phyloP scores from a whole-genome alignment of 176 grass and related monocot genomes.

The Carex kokanica region DNA sequence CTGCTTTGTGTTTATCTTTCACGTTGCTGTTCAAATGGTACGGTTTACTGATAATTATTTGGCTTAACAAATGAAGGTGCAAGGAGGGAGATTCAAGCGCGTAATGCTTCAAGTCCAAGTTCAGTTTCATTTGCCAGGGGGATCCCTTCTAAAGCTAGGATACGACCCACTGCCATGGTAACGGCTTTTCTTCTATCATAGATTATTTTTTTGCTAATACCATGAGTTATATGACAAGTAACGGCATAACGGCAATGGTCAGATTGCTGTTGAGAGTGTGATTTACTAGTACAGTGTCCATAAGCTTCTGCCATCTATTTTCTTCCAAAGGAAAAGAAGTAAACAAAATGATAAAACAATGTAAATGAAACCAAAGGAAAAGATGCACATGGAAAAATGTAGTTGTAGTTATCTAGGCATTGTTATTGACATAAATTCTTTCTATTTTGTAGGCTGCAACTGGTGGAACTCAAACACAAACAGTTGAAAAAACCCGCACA shows the following conservation, averaged over 20 bases:
- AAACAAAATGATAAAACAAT: not conserved
- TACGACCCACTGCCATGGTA: not conserved
- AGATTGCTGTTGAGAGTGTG: not conserved
- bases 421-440: not conserved
- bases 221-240: not conserved
- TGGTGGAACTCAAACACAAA: conserved; percentile 20
- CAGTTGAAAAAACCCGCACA: not conserved
- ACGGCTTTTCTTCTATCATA: not conserved
- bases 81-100: not conserved
- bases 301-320: not conserved
- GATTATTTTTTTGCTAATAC: not conserved
- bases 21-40: not conserved
- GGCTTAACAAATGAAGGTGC: not conserved
- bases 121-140: conserved; percentile 16
- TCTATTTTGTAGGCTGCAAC: not conserved
- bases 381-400: not conserved
- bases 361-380: not conserved
- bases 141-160: conserved; percentile 20
- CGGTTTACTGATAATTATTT: not conserved
- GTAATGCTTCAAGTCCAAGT: not conserved
- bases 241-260: not conserved
- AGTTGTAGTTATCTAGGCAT: not conserved
- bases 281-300: not conserved
- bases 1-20: not conserved
- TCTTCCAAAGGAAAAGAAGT: not conserved